Evolutionary conservation across 2,329 filamentous ascomycete species (phyloP).

Genomic region (Penicillium decumbens): DNA sequence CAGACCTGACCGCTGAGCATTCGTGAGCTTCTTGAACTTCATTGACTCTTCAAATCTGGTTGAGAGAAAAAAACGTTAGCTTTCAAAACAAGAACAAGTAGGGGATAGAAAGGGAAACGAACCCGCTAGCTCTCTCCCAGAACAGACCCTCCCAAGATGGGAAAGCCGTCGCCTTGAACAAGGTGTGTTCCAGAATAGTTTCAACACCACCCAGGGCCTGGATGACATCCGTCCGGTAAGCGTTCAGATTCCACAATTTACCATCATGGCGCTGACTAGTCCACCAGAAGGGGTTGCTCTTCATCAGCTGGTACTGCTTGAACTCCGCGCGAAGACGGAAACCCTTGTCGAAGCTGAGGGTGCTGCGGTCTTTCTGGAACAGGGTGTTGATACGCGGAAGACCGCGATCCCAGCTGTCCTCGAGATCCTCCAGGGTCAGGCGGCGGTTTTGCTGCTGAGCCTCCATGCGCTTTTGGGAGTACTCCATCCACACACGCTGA

Average conservation of each 20-base stretch:
- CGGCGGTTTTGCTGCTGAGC: conserved; percentile 96
- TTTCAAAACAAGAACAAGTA: not conserved
- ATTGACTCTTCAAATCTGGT: conserved; percentile 49
- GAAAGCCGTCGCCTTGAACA: conserved; percentile 96
- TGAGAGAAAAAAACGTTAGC: not conserved
- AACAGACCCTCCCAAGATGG: conserved; percentile 96
- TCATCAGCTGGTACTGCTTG: conserved; percentile 98
- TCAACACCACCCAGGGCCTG: conserved; percentile 95
- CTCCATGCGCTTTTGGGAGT: conserved; percentile 94
- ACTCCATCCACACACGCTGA: conserved; percentile 98
- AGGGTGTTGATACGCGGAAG: conserved; percentile 96
- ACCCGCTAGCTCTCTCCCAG: conserved; percentile 65
- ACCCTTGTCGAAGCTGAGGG: conserved; percentile 95
- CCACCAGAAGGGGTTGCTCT: conserved; percentile 99
- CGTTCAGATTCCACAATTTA: conserved; percentile 95
- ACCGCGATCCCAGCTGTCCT: conserved; percentile 98
- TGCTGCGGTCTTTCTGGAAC: conserved; percentile 97
- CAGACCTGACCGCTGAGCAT: conserved; percentile 91
- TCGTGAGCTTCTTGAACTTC: conserved; percentile 99
- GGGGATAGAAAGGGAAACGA: not conserved
- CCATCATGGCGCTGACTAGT: conserved; percentile 95
- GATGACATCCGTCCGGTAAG: conserved; percentile 93
- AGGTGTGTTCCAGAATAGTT: conserved; percentile 91
- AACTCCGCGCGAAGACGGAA: conserved; percentile 95
- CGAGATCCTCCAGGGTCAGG: conserved; percentile 88